Percentiles rank a stretch among this genome's conserved stretches.
Evolutionary conservation across 768 basidiomycete genomes (phyloP).

Genomic region (Suillus brevipes): DNA sequence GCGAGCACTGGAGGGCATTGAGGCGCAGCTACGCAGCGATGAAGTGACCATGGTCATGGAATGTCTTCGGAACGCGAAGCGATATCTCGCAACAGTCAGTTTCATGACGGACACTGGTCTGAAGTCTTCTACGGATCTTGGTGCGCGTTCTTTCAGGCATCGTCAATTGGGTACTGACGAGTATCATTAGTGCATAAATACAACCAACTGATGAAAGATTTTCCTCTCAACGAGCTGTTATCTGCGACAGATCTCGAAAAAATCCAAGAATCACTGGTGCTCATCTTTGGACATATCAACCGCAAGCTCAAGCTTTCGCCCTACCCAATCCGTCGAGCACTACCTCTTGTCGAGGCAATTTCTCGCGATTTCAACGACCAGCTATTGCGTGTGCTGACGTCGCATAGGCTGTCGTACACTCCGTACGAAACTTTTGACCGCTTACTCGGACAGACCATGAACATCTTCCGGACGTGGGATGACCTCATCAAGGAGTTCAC

Average conservation of each 20-base stretch:
- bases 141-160: constrained; percentile 40
- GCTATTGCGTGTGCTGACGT: constrained; percentile 85
- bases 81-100: constrained; percentile 95
- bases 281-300: constrained; percentile 92
- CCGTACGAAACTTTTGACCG: constrained; percentile 95
- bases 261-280: constrained; percentile 82
- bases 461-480: constrained; percentile 87
- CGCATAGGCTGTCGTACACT: constrained; percentile 88
- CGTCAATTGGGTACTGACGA: background rate
- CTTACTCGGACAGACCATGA: constrained; percentile 69
- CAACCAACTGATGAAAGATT: constrained; percentile 98
- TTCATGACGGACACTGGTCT: constrained; percentile 98
- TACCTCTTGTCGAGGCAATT: constrained; percentile 97
- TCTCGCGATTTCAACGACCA: constrained; percentile 97
- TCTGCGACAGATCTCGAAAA: constrained; percentile 96
- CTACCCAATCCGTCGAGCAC: constrained; percentile 92
- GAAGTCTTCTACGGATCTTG: constrained; percentile 88
- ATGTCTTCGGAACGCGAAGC: constrained; percentile 91
- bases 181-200: constrained; percentile 82
- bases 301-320: constrained; percentile 95
- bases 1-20: constrained; percentile 89
- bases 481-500: constrained; percentile 90
- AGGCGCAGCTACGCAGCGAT: constrained; percentile 86
- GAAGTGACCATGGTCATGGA: constrained; percentile 94
- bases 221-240: constrained; percentile 93